Percentiles rank a stretch among this genome's conserved stretches.
Conservation (phyloP, 2,329 filamentous ascomycete species). For the Ophiocordyceps camponoti-rufipedis region DNA sequence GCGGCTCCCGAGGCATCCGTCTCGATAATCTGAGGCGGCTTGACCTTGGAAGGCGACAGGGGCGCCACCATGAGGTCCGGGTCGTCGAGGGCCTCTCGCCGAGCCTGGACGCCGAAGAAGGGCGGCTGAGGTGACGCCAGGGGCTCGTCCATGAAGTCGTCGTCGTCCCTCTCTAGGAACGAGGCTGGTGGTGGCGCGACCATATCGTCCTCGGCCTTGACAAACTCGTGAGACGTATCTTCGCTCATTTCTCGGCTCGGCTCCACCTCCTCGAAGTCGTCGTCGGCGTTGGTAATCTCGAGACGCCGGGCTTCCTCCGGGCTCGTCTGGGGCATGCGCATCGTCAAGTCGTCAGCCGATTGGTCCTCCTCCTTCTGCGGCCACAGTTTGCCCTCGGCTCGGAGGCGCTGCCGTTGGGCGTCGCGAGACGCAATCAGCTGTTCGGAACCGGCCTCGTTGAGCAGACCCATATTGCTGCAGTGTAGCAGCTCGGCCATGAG, state of each 20-base stretch:
- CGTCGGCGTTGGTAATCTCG: conserved; percentile 64
- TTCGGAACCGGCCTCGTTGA: conserved; percentile 85
- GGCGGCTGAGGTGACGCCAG: conserved; percentile 49
- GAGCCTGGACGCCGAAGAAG: conserved; percentile 38
- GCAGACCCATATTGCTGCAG: conserved; percentile 93
- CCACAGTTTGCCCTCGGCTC: conserved; percentile 53
- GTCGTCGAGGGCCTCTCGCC: conserved; percentile 30
- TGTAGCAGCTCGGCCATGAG: conserved; percentile 94
- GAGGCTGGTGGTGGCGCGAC: conserved; percentile 9
- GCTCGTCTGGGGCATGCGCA: conserved; percentile 31
- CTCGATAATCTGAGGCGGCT: conserved; percentile 3
- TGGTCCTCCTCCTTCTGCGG: conserved; percentile 20
- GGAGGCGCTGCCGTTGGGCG: conserved; percentile 60
- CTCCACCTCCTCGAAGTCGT: conserved; percentile 86
- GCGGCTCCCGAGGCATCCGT: neutral
- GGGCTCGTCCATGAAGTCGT: conserved; percentile 64
- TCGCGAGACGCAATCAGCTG: conserved; percentile 69
- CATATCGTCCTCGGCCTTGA: conserved; percentile 39
- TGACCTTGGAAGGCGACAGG: conserved; percentile 30
- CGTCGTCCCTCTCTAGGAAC: conserved; percentile 36
- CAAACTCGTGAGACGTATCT: conserved; percentile 51
- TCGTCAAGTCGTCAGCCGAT: conserved; percentile 39
- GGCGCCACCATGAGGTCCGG: conserved; percentile 37
- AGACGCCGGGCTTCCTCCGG: conserved; percentile 49
- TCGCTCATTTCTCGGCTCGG: conserved; percentile 52